Base-by-base conservation (phyloP, 2,329 filamentous ascomycete species). In the Hypoxylon sp. region DNA sequence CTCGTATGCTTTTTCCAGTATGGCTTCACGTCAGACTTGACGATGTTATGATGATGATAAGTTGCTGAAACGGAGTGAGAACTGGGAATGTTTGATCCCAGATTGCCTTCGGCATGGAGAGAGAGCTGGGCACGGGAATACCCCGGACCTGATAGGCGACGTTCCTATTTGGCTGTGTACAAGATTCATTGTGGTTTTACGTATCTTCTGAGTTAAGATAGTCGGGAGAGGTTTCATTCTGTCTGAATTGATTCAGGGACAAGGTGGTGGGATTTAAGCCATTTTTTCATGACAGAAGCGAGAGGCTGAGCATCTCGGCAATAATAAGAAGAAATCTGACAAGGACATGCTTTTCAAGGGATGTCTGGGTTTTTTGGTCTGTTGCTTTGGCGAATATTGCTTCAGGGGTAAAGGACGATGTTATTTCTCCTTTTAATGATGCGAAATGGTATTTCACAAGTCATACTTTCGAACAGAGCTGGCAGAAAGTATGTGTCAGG, bases 11-110 rank as follows among this genome's bases (percentile, higher is more conserved):
- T 56, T 55, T 46, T 51, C 29, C 26, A 26, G 38, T 33, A 49
- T 31, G 23, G 46, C 21, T 50, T 53, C 29, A 10, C 46, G 35
- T 37, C 27, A 21, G 33, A 29, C 42, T 63, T 69, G 53, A 71
- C 46, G 69, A 70, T 54, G 53, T 69, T 63, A 71, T 35, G 69
- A 71, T 64, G 58, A 70, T 62, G 62, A 70, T 20, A 10, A 46
- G 45, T 38, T 40, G 58, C 58, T 54, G 38, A 50, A 33, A 56
- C 21, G 50, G 43, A 47, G 50, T 15, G 31, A 23, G 55, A 35
- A 50, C 61, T 41, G 40, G 46, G 35, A 58, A 21, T 29, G 37
- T 26, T 35, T 13, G 33, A 60, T 45, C 54, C 60, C 58, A 64
- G 67, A 67, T 51, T 70, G 61, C 45, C 62, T 56, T 55, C 42